Conservation (phyloP, 2,329 filamentous ascomycete species). For the Ampelomyces quisqualis region DNA sequence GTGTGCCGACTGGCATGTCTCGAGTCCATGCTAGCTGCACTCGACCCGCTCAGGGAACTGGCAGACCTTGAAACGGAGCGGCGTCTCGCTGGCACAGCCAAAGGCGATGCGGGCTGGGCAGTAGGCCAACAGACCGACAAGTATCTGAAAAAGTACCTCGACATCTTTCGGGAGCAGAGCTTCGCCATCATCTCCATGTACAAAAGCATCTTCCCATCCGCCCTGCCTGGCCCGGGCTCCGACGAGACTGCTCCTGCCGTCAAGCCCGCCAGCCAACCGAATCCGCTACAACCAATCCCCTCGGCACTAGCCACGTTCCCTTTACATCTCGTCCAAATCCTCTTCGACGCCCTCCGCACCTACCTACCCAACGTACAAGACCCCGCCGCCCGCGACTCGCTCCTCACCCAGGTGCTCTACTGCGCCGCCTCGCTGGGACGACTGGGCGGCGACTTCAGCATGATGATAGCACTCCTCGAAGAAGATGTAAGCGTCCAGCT, state of each 20-base stretch:
- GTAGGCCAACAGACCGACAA: constrained; percentile 90
- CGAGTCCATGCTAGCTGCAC: constrained; percentile 73
- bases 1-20: constrained; percentile 82
- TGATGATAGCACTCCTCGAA: constrained; percentile 70
- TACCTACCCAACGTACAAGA: constrained; percentile 85
- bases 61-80: constrained; percentile 77
- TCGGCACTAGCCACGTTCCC: constrained; percentile 81
- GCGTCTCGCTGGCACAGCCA: constrained; percentile 36
- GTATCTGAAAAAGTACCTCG: constrained; percentile 92
- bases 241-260: constrained; percentile 29
- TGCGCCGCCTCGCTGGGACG: constrained; percentile 88
- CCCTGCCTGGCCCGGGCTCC: constrained; percentile 47
- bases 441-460: constrained; percentile 87
- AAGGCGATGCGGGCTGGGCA: constrained; percentile 56
- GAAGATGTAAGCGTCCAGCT: constrained; percentile 48
- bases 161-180: constrained; percentile 96
- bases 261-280: constrained; percentile 21
- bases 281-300: constrained; percentile 60
- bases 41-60: constrained; percentile 82
- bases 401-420: constrained; percentile 90
- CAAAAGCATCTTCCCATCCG: constrained; percentile 77
- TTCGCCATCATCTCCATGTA: constrained; percentile 96
- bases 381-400: constrained; percentile 75
- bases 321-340: constrained; percentile 75
- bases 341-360: constrained; percentile 70